A percentile compares a stretch with the other conserved stretches of the same genome.
Conservation (phyloP, 805 yeast species). For the Zygosaccharomyces lentus region DNA sequence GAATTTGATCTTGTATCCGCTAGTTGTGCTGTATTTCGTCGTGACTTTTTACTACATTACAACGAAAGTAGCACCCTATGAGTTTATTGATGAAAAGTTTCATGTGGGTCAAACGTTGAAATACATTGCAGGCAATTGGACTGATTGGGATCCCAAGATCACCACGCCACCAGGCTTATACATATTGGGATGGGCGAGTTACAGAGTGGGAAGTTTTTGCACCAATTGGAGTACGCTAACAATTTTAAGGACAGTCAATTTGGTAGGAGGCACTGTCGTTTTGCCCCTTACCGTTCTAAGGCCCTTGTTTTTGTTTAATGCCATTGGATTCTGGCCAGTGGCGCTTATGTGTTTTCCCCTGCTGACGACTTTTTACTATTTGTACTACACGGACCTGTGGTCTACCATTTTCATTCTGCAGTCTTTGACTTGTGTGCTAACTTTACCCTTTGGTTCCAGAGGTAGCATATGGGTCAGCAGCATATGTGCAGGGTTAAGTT, state of each 20-base stretch:
- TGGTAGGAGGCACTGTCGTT: slow-evolving; percentile 56
- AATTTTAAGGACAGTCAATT: slow-evolving; percentile 53
- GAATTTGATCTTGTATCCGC: slow-evolving; percentile 35
- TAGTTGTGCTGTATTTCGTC: slow-evolving; percentile 25
- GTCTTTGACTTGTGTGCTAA: slow-evolving; percentile 47
- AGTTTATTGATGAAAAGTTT: slow-evolving; percentile 64
- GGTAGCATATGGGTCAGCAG: slow-evolving; percentile 45
- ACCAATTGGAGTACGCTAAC: slow-evolving; percentile 32
- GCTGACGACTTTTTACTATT: slow-evolving; percentile 62
- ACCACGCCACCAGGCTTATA: slow-evolving; percentile 97
- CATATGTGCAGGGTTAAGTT: slow-evolving; percentile 53
- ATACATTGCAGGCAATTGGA: slow-evolving; percentile 58
- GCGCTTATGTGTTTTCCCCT: slow-evolving; percentile 59
- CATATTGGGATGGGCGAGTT: slow-evolving; percentile 39
- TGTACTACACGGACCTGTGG: slow-evolving; percentile 95
- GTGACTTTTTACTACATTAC: slow-evolving; percentile 30
- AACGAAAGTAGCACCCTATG: slow-evolving; percentile 30
- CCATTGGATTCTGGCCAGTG: slow-evolving; percentile 42
- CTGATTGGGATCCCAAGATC: slow-evolving; percentile 80
- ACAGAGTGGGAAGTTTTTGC: slow-evolving; percentile 24
- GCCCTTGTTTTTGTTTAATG: slow-evolving; percentile 39
- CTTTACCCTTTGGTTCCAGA: slow-evolving; percentile 36
- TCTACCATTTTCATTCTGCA: slow-evolving; percentile 63
- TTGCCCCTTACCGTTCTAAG: slow-evolving; percentile 47
- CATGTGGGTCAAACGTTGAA: slow-evolving; percentile 76